Conservation (phyloP, 1,284 basidiomycete species). For the Inonotus hispidus region DNA sequence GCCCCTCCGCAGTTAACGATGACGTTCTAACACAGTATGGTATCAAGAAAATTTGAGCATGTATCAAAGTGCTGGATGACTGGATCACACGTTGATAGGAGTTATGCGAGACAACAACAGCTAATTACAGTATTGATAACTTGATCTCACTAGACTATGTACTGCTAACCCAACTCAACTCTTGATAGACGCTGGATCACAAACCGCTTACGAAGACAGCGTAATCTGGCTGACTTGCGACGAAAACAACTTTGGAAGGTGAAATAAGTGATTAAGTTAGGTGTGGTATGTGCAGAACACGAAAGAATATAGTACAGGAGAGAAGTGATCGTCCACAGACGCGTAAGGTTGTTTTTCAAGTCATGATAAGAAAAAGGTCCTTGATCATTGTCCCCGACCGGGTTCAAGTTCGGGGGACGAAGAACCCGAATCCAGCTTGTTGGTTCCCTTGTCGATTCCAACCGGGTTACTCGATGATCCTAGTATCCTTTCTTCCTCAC, state of each 20-base stretch:
- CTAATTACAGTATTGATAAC: not conserved
- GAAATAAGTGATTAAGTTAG: not conserved
- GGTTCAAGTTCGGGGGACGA: not conserved
- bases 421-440: not conserved
- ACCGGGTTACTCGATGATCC: not conserved
- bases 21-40: constrained; percentile 62
- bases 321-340: not conserved
- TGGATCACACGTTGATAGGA: not conserved
- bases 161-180: not conserved
- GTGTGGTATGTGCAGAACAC: not conserved
- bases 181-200: too few species aligned
- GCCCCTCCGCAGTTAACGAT: constrained; percentile 59
- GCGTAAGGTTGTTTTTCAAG: not conserved
- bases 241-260: not conserved
- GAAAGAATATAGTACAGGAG: not conserved
- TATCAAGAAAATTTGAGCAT: constrained; percentile 33
- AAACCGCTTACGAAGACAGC: too few species aligned
- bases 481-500: not conserved
- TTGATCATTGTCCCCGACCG: not conserved
- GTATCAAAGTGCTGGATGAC: not conserved
- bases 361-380: not conserved
- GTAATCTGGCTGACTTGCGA: too few species aligned
- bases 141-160: not conserved
- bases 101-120: not conserved
- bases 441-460: not conserved